Conservation (phyloP, 176 grass and related monocot genomes). For the Carex myosuroides region DNA sequence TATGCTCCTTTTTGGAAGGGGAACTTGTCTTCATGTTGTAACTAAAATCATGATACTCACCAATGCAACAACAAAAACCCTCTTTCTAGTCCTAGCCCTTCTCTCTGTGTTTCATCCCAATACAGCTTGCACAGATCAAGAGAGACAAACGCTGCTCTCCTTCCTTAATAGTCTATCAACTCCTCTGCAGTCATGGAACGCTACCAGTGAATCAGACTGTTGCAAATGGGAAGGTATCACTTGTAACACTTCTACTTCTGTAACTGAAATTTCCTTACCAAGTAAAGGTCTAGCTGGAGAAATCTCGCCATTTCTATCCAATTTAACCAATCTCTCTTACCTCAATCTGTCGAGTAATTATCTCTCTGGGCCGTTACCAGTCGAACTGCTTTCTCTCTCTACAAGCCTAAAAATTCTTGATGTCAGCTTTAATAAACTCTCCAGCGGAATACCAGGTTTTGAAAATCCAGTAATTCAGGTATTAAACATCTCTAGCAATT, state of each 20-base stretch:
- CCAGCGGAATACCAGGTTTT: conserved; percentile 24
- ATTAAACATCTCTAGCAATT: conserved; percentile 72
- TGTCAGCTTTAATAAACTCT: conserved; percentile 59
- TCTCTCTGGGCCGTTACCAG: conserved; percentile 28
- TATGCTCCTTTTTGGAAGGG: conserved; percentile 3
- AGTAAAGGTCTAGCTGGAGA: conserved; percentile 40
- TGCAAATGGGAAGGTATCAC: conserved; percentile 60
- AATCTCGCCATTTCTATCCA: conserved; percentile 34
- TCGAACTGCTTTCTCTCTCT: conserved; percentile 36
- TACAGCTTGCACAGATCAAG: conserved; percentile 51
- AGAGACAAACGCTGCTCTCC: conserved; percentile 42
- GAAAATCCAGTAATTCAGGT: conserved; percentile 38
- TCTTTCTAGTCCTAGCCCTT: conserved; percentile 13
- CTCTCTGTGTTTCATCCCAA: background rate
- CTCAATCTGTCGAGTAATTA: conserved; percentile 58
- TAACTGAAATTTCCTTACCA: conserved; percentile 38
- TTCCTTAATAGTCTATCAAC: conserved; percentile 36
- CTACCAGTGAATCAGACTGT: conserved; percentile 47
- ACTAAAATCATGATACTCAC: conserved; percentile 18
- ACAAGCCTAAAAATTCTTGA: conserved; percentile 39
- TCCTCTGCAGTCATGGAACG: conserved; percentile 21
- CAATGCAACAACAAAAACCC: conserved; percentile 3
- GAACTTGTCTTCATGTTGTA: background rate
- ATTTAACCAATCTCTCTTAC: conserved; percentile 37
- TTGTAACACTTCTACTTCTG: conserved; percentile 21